These are phyloP conservation scores for Neospermospora avenae DNA, from an alignment of 2,329 filamentous ascomycete genomes.

Conservation along the genomic window DNA sequence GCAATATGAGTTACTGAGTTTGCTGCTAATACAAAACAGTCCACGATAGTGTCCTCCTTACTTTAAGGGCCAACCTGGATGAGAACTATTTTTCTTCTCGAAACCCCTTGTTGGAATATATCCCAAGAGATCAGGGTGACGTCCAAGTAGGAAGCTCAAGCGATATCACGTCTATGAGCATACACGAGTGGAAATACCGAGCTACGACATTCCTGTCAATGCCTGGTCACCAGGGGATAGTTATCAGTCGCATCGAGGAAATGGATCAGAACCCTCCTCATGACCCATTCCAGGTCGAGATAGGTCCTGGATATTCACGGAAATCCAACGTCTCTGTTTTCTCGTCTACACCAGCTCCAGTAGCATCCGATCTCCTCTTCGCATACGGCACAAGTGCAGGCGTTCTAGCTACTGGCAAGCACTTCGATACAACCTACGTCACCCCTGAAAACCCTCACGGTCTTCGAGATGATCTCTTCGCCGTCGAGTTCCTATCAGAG, in stretches of 20 bases:
- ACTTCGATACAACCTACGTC: slow-evolving; percentile 16
- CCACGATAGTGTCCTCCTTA: neutral
- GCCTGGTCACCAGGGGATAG: slow-evolving; percentile 12
- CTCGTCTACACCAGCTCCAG: slow-evolving; percentile 41
- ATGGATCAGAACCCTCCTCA: no score
- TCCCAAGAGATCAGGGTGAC: no score
- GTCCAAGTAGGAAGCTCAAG: no score
- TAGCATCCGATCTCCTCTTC: slow-evolving; percentile 41
- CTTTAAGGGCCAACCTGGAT: neutral
- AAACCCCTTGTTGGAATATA: no score
- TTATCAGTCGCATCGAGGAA: no score
- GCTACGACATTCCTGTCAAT: slow-evolving; percentile 19
- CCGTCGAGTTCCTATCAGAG: slow-evolving; percentile 45
- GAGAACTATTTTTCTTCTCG: neutral
- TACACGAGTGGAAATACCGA: slow-evolving; percentile 1
- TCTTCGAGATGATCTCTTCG: slow-evolving; percentile 42
- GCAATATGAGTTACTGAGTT: no score
- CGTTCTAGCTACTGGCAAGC: slow-evolving; percentile 39
- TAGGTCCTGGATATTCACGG: slow-evolving; percentile 20
- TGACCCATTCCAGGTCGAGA: neutral
- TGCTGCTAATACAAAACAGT: neutral
- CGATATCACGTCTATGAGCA: slow-evolving; percentile 14
- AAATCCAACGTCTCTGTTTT: slow-evolving; percentile 35
- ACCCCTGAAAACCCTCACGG: slow-evolving; percentile 11
- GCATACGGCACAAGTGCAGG: slow-evolving; percentile 48